Percentiles rank a stretch among this genome's conserved stretches.
phyloP scores from a whole-genome alignment of 179 eudicot species.

The Dionaea muscipula region DNA sequence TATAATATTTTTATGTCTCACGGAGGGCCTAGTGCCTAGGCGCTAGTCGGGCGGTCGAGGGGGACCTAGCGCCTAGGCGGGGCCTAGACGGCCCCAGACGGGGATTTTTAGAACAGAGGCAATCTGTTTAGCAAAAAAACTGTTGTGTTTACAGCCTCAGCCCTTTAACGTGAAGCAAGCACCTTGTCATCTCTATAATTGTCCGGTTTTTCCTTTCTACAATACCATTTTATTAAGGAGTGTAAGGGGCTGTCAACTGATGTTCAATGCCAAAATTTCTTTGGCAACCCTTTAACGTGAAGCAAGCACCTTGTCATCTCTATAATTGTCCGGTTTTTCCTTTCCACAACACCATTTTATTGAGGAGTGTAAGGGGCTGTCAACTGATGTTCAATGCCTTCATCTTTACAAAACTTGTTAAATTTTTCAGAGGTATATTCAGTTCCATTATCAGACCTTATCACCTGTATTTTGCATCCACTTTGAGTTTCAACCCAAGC shows the following conservation, averaged over 20 bases:
- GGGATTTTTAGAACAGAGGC: no score
- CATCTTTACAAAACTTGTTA: neutral
- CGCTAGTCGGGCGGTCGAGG: no score
- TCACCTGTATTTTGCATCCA: neutral
- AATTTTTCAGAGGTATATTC: neutral
- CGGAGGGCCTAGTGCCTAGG: no score
- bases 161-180: conserved; percentile 2
- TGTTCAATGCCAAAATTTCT: conserved; percentile 5
- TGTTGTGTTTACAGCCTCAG: conserved; percentile 1
- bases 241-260: conserved; percentile 5
- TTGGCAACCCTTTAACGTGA: neutral
- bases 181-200: conserved; percentile 1
- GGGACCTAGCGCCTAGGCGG: no score
- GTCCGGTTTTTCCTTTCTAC: conserved; percentile 3
- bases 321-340: neutral
- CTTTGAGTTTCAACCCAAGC: neutral
- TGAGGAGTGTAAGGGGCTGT: conserved; percentile 4
- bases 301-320: conserved; percentile 7
- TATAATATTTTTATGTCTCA: no score
- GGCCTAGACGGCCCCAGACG: no score
- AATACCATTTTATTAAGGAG: conserved; percentile 10
- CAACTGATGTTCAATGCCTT: conserved; percentile 1
- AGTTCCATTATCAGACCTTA: neutral
- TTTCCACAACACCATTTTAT: conserved; percentile 12
- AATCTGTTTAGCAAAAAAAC: neutral